A percentile compares a stretch with the other conserved stretches of the same genome.
Conservation (phyloP, 495 filamentous ascomycete species). For the Friedmanniomyces endolithicus region DNA sequence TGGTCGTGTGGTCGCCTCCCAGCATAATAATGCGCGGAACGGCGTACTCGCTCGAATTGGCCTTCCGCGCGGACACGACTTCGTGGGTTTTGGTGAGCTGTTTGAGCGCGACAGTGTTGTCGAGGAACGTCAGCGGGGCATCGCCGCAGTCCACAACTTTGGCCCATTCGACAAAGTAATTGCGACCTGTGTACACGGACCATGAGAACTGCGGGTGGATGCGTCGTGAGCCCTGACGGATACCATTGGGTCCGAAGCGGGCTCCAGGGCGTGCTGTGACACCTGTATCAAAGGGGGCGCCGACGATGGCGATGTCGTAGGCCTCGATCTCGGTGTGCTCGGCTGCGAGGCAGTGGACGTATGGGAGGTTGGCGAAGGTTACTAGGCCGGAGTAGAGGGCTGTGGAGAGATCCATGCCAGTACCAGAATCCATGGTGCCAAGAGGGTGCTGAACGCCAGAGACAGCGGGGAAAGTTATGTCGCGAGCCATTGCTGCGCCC, state of each 20-base stretch:
- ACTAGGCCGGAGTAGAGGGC: constrained; percentile 33
- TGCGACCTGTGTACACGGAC: constrained; percentile 35
- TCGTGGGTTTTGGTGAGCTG: constrained; percentile 38
- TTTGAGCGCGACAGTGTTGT: constrained; percentile 41
- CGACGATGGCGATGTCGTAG: constrained; percentile 72
- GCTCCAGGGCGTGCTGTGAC: constrained; percentile 41
- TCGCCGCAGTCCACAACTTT: constrained; percentile 43
- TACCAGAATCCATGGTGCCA: constrained; percentile 13
- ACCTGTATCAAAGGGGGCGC: constrained; percentile 45
- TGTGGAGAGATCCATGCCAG: constrained; percentile 29
- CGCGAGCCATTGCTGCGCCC: constrained; percentile 18
- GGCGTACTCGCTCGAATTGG: constrained; percentile 20
- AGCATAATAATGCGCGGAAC: constrained; percentile 39
- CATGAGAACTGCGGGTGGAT: constrained; percentile 28
- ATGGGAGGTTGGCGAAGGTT: constrained; percentile 39
- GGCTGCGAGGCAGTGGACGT: constrained; percentile 33
- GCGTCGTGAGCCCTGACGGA: constrained; percentile 36
- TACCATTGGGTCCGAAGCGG: constrained; percentile 38
- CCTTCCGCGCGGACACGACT: constrained; percentile 26
- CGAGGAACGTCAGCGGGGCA: constrained; percentile 35
- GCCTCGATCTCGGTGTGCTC: constrained; percentile 34
- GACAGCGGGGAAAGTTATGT: constrained; percentile 34
- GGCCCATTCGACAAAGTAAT: constrained; percentile 36
- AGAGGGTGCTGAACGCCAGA: constrained; percentile 14
- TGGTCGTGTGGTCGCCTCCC: constrained; percentile 43